A percentile compares a stretch with the other conserved stretches of the same genome.
Conservation (phyloP, 441 rosid genomes). For the Mallotus repandus region DNA sequence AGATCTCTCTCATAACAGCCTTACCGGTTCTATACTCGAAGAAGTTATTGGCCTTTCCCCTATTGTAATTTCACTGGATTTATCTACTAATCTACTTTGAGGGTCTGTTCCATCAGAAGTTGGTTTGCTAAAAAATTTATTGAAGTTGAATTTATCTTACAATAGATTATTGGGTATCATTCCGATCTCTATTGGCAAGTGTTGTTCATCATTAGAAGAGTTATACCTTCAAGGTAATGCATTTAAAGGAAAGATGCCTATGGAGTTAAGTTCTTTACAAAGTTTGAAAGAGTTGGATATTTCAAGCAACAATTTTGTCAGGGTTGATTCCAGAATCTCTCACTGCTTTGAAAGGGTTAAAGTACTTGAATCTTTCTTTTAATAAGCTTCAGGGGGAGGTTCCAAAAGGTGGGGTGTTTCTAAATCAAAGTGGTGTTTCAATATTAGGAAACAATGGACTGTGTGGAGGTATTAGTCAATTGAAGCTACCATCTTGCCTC, state of each 20-base stretch:
- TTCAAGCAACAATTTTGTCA: conserved; percentile 1
- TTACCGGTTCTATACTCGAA: not conserved
- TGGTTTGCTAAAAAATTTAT: not conserved
- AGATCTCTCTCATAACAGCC: not conserved
- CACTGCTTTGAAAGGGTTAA: too few relatives aligned
- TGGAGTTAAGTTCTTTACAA: not conserved
- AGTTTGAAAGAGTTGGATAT: not conserved
- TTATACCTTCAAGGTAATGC: not conserved
- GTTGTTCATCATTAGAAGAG: not conserved
- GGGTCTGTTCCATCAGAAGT: conserved; percentile 1
- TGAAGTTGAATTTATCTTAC: not conserved
- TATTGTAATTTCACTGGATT: not conserved
- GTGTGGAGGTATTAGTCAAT: too few relatives aligned
- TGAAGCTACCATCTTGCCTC: too few relatives aligned
- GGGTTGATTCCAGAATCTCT: not conserved
- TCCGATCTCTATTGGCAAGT: conserved; percentile 3
- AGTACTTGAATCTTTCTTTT: too few relatives aligned
- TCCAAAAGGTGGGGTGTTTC: too few relatives aligned
- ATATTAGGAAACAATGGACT: too few relatives aligned
- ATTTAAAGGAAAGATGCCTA: not conserved
- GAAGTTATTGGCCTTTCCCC: not conserved
- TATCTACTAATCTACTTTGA: not conserved
- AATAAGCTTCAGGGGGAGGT: too few relatives aligned
- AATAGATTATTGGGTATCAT: conserved; percentile 2
- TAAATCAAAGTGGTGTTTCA: too few relatives aligned